Percentiles rank a stretch among this genome's conserved stretches.
Evolutionary conservation across 176 grass and related monocot genomes (phyloP).

Genomic region (Rhipidocladum racemiflorum): DNA sequence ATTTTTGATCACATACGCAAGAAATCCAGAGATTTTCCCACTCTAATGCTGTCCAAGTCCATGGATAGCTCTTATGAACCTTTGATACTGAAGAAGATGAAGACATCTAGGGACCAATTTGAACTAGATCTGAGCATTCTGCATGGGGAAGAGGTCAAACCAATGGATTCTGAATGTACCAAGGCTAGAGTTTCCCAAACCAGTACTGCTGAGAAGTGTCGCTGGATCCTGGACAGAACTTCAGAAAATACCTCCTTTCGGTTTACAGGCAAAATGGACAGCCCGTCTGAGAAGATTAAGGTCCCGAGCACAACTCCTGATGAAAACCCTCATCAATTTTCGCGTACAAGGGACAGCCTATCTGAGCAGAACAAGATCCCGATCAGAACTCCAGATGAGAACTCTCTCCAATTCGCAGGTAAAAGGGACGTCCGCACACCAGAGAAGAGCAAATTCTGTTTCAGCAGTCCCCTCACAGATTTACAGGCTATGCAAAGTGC

Average conservation of each 20-base stretch:
- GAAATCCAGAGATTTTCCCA: too few relatives aligned
- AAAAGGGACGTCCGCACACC: not conserved
- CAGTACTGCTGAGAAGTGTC: conserved; percentile 38
- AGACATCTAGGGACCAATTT: too few relatives aligned
- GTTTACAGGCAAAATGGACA: conserved; percentile 18
- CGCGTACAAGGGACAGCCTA: not conserved
- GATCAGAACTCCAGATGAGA: not conserved
- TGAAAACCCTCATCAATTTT: conserved; percentile 23
- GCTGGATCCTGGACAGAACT: conserved; percentile 18
- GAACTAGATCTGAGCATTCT: too few relatives aligned
- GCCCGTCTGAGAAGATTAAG: too few relatives aligned
- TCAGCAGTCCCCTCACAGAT: too few relatives aligned
- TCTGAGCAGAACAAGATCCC: conserved; percentile 16
- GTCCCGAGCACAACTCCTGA: not conserved
- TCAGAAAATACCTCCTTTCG: conserved; percentile 20
- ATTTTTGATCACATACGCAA: too few relatives aligned
- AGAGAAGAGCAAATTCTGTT: too few relatives aligned
- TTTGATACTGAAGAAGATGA: too few relatives aligned
- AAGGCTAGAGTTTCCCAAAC: conserved; percentile 32
- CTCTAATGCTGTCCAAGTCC: too few relatives aligned
- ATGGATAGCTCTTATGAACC: too few relatives aligned
- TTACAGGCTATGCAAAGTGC: conserved; percentile 29
- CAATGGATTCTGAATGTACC: conserved; percentile 34
- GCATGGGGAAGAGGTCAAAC: too few relatives aligned
- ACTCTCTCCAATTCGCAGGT: not conserved